phyloP scores from a whole-genome alignment of 1,284 basidiomycete genomes.

The Malassezia yamatoensis region DNA sequence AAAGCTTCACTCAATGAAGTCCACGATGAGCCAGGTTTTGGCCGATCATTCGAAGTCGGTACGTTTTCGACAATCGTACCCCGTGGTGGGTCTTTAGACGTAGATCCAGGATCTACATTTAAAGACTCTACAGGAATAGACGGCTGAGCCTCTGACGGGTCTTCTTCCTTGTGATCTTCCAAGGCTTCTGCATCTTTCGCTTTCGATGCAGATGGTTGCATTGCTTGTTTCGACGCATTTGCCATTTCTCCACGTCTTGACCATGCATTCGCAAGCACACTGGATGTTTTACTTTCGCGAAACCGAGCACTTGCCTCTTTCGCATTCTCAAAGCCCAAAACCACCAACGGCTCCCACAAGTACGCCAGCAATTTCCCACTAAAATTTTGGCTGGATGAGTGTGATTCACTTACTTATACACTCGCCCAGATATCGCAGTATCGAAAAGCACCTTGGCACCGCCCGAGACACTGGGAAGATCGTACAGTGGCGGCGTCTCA shows the following conservation, averaged over 20 bases:
- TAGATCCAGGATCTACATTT: background rate
- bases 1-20: constrained; percentile 14
- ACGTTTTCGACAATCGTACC: constrained; percentile 8
- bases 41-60: background rate
- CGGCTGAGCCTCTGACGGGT: too few species aligned
- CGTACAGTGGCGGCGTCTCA: constrained; percentile 22
- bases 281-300: background rate
- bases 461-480: constrained; percentile 33
- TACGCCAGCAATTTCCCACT: constrained; percentile 30
- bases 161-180: too few species aligned
- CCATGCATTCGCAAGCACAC: constrained; percentile 2
- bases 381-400: constrained; percentile 19
- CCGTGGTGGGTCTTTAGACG: background rate
- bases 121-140: too few species aligned
- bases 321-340: constrained; percentile 36
- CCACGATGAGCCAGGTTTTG: constrained; percentile 5
- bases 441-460: constrained; percentile 42
- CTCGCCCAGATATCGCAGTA: constrained; percentile 41
- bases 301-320: constrained; percentile 14
- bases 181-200: too few species aligned
- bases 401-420: constrained; percentile 29
- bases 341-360: constrained; percentile 33
- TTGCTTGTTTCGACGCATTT: background rate
- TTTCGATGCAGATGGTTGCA: background rate
- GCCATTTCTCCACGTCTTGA: background rate